Percentiles rank a stretch among this genome's conserved stretches.
Evolutionary conservation across 2,329 filamentous ascomycete species (phyloP).

Genomic region (Peltaster fructicola): DNA sequence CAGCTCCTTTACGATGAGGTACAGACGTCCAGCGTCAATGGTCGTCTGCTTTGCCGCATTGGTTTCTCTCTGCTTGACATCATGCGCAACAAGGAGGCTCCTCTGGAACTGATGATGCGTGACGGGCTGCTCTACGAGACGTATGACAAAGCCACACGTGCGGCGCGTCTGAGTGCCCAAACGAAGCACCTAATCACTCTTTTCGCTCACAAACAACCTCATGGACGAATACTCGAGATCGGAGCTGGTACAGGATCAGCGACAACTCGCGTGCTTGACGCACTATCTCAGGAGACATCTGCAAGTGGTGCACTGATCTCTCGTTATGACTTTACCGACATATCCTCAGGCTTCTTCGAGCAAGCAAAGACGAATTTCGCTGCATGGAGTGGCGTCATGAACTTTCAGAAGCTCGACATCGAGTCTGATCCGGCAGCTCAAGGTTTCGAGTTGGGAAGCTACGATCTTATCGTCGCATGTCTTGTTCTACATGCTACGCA

Average conservation of each 20-base stretch:
- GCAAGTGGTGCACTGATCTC: constrained; percentile 1
- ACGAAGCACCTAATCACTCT: not conserved
- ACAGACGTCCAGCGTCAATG: not conserved
- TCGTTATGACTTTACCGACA: constrained; percentile 30
- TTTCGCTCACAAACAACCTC: constrained; percentile 1
- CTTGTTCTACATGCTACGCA: constrained; percentile 11
- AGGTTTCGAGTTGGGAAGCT: constrained; percentile 16
- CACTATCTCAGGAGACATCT: constrained; percentile 1
- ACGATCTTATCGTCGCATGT: constrained; percentile 12
- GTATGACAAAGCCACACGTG: constrained; percentile 1
- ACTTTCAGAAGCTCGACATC: constrained; percentile 17
- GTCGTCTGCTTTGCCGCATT: not conserved
- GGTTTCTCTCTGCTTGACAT: not conserved
- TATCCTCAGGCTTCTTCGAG: constrained; percentile 25
- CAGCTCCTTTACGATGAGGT: not conserved
- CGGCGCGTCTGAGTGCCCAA: not conserved
- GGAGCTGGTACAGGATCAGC: constrained; percentile 5
- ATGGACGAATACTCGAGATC: constrained; percentile 6
- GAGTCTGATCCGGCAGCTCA: constrained; percentile 15
- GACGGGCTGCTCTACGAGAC: constrained; percentile 1
- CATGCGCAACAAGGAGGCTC: not conserved
- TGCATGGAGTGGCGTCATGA: constrained; percentile 12
- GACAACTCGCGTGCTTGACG: constrained; percentile 1
- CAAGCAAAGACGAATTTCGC: constrained; percentile 17
- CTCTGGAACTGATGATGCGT: constrained; percentile 1